Percentiles rank a stretch among this genome's conserved stretches.
These are phyloP conservation scores for Leucoagaricus sp. DNA, from an alignment of 1,284 basidiomycete genomes.

Conservation along the genomic window DNA sequence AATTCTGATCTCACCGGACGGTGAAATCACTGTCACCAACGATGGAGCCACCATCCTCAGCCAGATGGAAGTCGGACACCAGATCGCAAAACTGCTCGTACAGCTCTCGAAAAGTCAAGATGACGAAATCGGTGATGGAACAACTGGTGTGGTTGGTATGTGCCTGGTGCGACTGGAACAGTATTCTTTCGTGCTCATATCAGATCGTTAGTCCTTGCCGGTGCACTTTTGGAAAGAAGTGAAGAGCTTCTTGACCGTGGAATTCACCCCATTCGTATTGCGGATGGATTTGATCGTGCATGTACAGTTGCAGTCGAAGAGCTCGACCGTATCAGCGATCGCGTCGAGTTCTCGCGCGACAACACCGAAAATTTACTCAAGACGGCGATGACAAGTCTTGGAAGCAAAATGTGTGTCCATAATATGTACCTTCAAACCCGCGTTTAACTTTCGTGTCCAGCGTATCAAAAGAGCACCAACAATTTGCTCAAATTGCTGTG, in stretches of 20 bases:
- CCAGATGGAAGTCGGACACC: slow-evolving; percentile 98
- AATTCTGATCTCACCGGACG: slow-evolving; percentile 97
- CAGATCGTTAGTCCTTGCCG: slow-evolving; percentile 82
- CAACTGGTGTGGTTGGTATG: slow-evolving; percentile 97
- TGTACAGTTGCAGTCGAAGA: slow-evolving; percentile 89
- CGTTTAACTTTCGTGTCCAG: slow-evolving; percentile 43
- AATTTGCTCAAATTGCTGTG: slow-evolving; percentile 97
- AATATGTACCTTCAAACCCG: slow-evolving; percentile 12
- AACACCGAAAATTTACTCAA: slow-evolving; percentile 90
- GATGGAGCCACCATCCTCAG: slow-evolving; percentile 96
- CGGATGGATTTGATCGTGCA: slow-evolving; percentile 96
- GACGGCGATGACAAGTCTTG: slow-evolving; percentile 94
- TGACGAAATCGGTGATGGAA: slow-evolving; percentile 99
- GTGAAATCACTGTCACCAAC: slow-evolving; percentile 98
- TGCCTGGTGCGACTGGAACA: slow-evolving; percentile 20
- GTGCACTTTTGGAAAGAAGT: slow-evolving; percentile 91
- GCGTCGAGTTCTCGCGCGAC: slow-evolving; percentile 80
- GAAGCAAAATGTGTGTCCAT: slow-evolving; percentile 90
- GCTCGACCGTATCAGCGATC: slow-evolving; percentile 92
- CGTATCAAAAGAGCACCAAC: slow-evolving; percentile 93
- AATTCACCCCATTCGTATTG: slow-evolving; percentile 97
- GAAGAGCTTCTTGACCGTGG: slow-evolving; percentile 93
- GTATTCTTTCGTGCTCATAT: slow-evolving; percentile 4
- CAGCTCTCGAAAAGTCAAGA: slow-evolving; percentile 98
- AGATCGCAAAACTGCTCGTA: slow-evolving; percentile 97